phyloP scores from a whole-genome alignment of 306 rosid genomes.

The Sicyos baderoa region DNA sequence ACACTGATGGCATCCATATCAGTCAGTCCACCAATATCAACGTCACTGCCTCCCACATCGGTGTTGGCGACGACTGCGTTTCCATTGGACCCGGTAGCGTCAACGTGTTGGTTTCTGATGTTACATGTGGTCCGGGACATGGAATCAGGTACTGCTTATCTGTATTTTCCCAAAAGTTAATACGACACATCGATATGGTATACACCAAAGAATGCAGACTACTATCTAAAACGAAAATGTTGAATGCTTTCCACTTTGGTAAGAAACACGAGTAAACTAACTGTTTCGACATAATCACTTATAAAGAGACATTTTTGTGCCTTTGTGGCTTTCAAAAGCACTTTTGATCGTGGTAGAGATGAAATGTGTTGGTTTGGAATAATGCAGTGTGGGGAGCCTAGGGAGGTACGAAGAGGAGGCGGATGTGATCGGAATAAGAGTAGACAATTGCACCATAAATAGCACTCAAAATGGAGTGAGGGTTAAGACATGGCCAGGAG shows the following conservation, averaged over 20 bases:
- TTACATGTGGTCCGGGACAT: constrained; percentile 19
- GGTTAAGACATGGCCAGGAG: constrained; percentile 38
- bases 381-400: constrained; percentile 16
- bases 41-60: background rate
- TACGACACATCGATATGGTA: background rate
- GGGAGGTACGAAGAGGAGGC: constrained; percentile 8
- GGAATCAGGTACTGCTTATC: constrained; percentile 16
- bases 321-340: background rate
- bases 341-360: background rate
- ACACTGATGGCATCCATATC: constrained; percentile 16
- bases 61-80: constrained; percentile 13
- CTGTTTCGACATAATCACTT: background rate
- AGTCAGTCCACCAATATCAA: constrained; percentile 8
- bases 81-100: constrained; percentile 15
- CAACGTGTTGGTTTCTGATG: background rate
- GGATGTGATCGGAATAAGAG: constrained; percentile 14
- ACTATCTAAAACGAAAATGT: too few relatives aligned
- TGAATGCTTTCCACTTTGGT: too few relatives aligned
- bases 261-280: too few relatives aligned
- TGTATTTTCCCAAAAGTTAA: background rate
- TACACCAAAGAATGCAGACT: too few relatives aligned
- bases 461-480: constrained; percentile 33
- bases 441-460: constrained; percentile 28
- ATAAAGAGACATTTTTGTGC: too few relatives aligned
- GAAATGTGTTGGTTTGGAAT: background rate